Evolutionary conservation across 1,284 basidiomycete genomes (phyloP), one percentile per base, ranked within the genome.

Genomic region (Malassezia pachydermatis): DNA sequence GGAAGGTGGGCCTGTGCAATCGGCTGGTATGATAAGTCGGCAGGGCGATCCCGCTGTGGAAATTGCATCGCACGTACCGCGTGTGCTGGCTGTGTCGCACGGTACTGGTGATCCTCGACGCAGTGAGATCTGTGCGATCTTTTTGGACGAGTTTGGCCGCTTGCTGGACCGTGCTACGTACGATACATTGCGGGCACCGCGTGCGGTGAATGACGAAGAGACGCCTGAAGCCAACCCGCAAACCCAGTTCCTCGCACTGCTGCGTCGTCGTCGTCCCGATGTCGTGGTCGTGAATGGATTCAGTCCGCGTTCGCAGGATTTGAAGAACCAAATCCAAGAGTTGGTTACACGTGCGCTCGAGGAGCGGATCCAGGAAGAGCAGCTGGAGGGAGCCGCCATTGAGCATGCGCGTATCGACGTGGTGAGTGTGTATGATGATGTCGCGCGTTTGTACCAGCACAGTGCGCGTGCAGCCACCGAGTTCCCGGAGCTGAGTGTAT

Each of bases 391-490:
- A 2, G 46, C 55, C 9, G 41, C 54, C 8, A 54, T 53, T 23
- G 55, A 63, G 17, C 57, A 62, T 25, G 48, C 51, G 4, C 45
- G 54, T 19, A 63, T 67, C 40, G 68, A 69, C 39, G 81, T 92
- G 48, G 82, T 86, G 38, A 92, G 86, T 62, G 81, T 86, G 37
- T 80, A 81, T 45, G 94, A 99, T 70, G 88, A 94, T 54, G 84
- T 94, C 22, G 94, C 94, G 4, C 80, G 90, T 38, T 80, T 96
- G 43, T 98, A 88, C 74, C 89, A 92, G 75, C 83, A 89, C 68
- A 90, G 86, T 65, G 79, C 81, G 55, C 83, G 90, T 34, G 88
- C 88, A 0, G 77, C 79, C 29, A 81, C 82, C 49, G 94, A 99
- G 73, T 90, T 88, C 70, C 82, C 83, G 34, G 78, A 84, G 1